Base-by-base conservation (phyloP, 129 eudicot genomes). In the Pseudognaphalium luteoalbum region DNA sequence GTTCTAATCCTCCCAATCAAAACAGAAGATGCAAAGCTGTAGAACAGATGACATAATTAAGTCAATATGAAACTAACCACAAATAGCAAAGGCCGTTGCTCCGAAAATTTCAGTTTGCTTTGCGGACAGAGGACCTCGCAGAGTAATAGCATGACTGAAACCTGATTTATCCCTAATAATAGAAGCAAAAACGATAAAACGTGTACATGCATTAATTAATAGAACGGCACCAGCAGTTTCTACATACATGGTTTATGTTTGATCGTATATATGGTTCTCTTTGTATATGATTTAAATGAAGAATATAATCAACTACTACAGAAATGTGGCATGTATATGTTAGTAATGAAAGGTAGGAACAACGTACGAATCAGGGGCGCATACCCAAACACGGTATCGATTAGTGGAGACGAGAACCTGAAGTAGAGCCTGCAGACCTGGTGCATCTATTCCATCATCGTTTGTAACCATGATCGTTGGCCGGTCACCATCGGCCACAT, bases 371-470 rank as follows among this genome's bases (percentile, higher is more conserved):
- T 93, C 91, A 69, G 98, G 98, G 19, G 98, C 97, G 72, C 96
- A 88, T 64, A 93, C 98, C 76, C 82, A 75, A 57, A 93, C 81
- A 22, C 86, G 67, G 81, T 25, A 93, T 1, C 69, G 91, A 75
- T 87, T 82, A 22, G 98, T 75, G 17, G 96, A 70, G 69, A 93
- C 92, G 35, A 93, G 96, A 76, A 82, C 87, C 11, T 81, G 83
- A 76, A 93, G 92, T 33, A 93, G 82, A 41, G 97, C 89, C 57
- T 84, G 89, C 52, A 93, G 73, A 3, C 97, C 98, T 0, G 96
- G 89, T 10, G 92, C 97, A 41, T 88, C 91, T 30, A 93, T 88
- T 68, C 97, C 98, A 78, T 93, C 98, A 79, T 93, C 98, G 78
- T 93, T 93, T 0, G 98, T 93, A 10, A 93, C 81, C 96, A 93